Conservation (phyloP, 2,329 filamentous ascomycete species). For the Diaporthe batatas region DNA sequence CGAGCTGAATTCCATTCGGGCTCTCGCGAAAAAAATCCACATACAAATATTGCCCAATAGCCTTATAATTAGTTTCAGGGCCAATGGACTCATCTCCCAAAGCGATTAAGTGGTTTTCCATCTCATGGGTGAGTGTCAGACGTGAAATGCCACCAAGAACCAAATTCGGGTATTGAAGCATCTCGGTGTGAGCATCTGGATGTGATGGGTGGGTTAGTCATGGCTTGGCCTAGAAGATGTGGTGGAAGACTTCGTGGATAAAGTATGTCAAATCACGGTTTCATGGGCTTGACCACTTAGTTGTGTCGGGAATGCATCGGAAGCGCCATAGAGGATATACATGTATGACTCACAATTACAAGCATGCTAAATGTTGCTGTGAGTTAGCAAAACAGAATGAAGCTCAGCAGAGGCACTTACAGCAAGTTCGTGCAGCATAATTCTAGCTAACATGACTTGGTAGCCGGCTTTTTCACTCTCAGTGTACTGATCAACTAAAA, state of each 20-base stretch:
- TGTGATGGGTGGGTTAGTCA: background rate
- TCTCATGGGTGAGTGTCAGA: background rate
- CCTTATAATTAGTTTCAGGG: background rate
- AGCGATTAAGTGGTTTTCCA: background rate
- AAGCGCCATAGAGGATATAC: background rate
- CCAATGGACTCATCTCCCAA: background rate
- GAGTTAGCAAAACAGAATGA: background rate
- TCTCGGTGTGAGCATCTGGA: constrained; percentile 3
- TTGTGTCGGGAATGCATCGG: background rate
- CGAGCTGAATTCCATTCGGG: background rate
- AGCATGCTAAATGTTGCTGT: background rate
- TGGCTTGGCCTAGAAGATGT: too few species aligned
- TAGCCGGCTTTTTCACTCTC: constrained; percentile 14
- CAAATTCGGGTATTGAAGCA: constrained; percentile 4
- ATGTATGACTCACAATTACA: constrained; percentile 4
- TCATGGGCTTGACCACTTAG: background rate
- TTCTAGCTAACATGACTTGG: background rate
- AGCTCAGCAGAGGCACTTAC: background rate
- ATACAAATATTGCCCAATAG: constrained; percentile 1
- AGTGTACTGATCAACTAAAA: constrained; percentile 14
- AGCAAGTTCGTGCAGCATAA: background rate
- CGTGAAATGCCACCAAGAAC: background rate
- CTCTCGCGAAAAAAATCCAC: background rate
- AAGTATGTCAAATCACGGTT: too few species aligned
- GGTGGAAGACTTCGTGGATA: background rate